These are phyloP conservation scores for Pestalotiopsis sp. DNA, from an alignment of 2,329 filamentous ascomycete species.

Conservation along the genomic window DNA sequence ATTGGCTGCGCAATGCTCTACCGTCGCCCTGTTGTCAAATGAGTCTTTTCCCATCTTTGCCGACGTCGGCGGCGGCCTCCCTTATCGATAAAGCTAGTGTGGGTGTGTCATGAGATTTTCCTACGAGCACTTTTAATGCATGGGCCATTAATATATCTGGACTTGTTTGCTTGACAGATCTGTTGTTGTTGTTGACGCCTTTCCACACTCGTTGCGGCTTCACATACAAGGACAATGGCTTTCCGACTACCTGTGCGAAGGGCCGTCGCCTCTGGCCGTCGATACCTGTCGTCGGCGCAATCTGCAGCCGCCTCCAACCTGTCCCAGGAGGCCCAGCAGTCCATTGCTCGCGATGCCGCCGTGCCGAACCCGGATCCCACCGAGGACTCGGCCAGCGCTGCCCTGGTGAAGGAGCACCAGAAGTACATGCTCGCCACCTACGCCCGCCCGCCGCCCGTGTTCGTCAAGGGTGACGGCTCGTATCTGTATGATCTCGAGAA, in stretches of 20 bases:
- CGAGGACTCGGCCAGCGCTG: conserved; percentile 52
- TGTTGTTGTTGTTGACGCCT: too few species aligned
- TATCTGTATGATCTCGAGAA: conserved; percentile 91
- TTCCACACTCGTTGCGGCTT: neutral
- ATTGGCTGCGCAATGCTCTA: neutral
- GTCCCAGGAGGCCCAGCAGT: conserved; percentile 22
- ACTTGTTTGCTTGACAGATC: neutral
- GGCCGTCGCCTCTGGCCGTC: conserved; percentile 18
- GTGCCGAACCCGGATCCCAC: conserved; percentile 31
- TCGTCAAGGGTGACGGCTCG: conserved; percentile 82
- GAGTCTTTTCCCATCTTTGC: neutral
- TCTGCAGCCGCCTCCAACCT: conserved; percentile 24
- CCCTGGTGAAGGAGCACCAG: conserved; percentile 72
- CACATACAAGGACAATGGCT: conserved; percentile 21
- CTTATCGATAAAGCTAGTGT: conserved; percentile 10
- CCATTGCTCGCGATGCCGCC: conserved; percentile 26
- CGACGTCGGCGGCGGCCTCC: conserved; percentile 4
- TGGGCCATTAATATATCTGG: neutral
- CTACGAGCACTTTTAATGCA: neutral
- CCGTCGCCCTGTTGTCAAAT: neutral
- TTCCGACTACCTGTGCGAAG: conserved; percentile 24
- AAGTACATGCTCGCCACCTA: conserved; percentile 97
- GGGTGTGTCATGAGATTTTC: neutral
- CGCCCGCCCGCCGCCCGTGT: conserved; percentile 84
- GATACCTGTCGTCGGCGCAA: conserved; percentile 25